Base-by-base conservation (phyloP, 768 basidiomycete genomes). In the Leccinum longicurvipes region DNA sequence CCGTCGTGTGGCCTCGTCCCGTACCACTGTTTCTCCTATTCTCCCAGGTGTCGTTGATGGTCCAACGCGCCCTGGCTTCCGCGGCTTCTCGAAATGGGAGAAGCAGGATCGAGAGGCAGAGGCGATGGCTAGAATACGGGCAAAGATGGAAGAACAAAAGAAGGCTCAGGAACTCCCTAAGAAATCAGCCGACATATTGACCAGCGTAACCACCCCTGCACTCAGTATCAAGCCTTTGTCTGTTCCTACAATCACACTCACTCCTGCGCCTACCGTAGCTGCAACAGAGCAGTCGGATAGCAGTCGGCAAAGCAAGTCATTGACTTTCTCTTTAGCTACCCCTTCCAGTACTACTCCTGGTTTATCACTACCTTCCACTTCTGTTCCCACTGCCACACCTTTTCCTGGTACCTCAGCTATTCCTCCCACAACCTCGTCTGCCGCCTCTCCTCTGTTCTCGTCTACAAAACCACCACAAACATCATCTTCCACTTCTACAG, bases 81-180 rank as follows among this genome's bases (percentile, higher is more conserved):
- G 75, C 60, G 76, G 77, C 19, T 85, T 83, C 61, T 86, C 87
- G 3, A 91, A 89, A 71, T 91, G 87, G 87, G 90, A 92, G 69
- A 91, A 90, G 58, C 89, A 92, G 68, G 89, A 93, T 61, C 69
- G 89, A 28, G 90, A 93, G 63, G 90, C 90, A 3, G 82, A 82
- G 42, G 87, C 89, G 23, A 86, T 92, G 79, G 80, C 81, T 63
- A 85, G 79, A 65, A 81, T 92, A 63, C 77, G 89, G 48, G 82
- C 69, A 66, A 77, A 72, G 74, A 72, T 73, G 28, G 77, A 79
- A 63, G 75, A 76, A 51, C 72, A 71, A 63, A 76, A 76, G 65
- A 76, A 77, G 57, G 68, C 67, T 58, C 72, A 72, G 32, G 67
- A 63, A 39, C 67, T 63, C 0, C 71, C 73, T 54, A 72, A 66